Conservation (phyloP, 2,329 filamentous ascomycete species). For the Aspergillus ruber region DNA sequence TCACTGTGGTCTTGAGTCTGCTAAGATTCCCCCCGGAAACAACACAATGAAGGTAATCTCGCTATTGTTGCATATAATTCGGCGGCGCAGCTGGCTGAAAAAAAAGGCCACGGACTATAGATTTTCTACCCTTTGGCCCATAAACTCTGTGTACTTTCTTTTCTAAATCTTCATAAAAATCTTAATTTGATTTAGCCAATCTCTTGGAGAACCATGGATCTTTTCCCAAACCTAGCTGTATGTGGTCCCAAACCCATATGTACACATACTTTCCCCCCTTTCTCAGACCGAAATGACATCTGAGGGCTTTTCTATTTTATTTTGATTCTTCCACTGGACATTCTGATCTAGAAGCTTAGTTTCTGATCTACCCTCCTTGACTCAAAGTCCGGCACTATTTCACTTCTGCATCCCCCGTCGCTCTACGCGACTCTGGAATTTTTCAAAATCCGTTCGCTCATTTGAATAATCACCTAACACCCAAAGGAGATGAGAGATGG, state of each 20-base stretch:
- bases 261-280: neutral
- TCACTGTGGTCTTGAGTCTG: neutral
- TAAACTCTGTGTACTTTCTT: neutral
- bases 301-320: neutral
- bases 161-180: neutral
- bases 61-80: no score
- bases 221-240: neutral
- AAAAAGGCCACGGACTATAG: no score
- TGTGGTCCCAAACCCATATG: neutral
- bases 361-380: neutral
- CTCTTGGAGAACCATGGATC: neutral
- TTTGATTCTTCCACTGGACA: neutral
- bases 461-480: neutral
- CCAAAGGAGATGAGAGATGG: slow-evolving; percentile 2
- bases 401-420: neutral
- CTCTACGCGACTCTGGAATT: neutral
- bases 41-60: no score
- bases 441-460: neutral
- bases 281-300: neutral
- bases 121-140: no score
- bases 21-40: neutral
- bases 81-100: no score
- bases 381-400: neutral
- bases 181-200: neutral
- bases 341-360: neutral